Conservation (phyloP, 768 basidiomycete genomes). For the Phaeotremella fagi region DNA sequence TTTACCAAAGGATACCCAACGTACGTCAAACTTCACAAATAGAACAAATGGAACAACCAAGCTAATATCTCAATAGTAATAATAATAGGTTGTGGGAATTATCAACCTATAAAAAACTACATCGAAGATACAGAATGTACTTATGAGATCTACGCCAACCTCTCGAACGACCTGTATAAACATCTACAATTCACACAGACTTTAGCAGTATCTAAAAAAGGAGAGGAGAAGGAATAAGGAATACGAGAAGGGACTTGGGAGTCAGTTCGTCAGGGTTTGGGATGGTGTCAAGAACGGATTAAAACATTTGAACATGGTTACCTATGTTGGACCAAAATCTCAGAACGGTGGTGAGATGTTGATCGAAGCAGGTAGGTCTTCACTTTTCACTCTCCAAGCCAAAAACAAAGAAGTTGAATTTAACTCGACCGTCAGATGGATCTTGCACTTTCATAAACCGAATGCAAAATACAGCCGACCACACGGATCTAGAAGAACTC, state of each 20-base stretch:
- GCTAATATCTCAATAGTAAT: constrained; percentile 12
- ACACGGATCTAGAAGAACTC: constrained; percentile 23
- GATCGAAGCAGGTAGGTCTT: constrained; percentile 28
- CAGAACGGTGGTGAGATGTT: constrained; percentile 41
- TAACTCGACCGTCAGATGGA: constrained; percentile 17
- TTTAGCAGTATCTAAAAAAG: constrained; percentile 3
- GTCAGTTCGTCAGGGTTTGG: constrained; percentile 66
- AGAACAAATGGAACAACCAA: too few species aligned
- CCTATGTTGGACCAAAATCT: constrained; percentile 20
- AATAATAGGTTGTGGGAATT: constrained; percentile 31
- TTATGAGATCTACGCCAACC: constrained; percentile 33
- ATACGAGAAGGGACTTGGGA: constrained; percentile 12
- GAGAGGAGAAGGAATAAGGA: constrained; percentile 19
- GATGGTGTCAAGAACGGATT: constrained; percentile 86
- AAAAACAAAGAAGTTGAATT: not conserved
- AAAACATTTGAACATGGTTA: constrained; percentile 16
- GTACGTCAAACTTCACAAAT: constrained; percentile 18
- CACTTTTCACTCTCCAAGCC: not conserved
- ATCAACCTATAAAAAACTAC: constrained; percentile 24
- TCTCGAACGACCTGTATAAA: constrained; percentile 23
- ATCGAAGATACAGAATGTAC: constrained; percentile 9
- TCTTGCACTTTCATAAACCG: constrained; percentile 28
- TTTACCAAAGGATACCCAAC: constrained; percentile 13
- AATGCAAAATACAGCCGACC: constrained; percentile 35
- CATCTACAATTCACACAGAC: constrained; percentile 19